Evolutionary conservation across 768 basidiomycete species (phyloP).

Genomic region (Termitomyces titanicus): DNA sequence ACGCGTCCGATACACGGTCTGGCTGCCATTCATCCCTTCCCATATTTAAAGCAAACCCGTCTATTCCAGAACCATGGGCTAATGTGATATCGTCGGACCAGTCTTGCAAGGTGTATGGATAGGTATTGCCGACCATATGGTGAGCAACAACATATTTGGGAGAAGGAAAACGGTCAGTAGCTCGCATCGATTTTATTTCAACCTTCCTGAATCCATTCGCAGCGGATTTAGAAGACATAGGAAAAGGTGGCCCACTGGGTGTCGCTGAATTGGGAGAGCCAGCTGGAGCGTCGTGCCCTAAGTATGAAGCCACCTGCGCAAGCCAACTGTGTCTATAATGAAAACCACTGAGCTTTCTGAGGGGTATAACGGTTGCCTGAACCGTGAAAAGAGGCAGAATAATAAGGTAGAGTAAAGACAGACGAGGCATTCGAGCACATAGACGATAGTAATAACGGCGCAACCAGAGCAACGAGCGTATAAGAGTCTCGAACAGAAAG

Average conservation of each 20-base stretch:
- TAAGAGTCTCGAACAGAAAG: not conserved
- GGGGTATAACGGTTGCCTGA: conserved; percentile 8
- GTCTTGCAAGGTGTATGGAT: conserved; percentile 49
- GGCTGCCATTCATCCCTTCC: conserved; percentile 64
- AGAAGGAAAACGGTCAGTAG: conserved; percentile 10
- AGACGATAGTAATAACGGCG: not conserved
- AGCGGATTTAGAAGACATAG: not conserved
- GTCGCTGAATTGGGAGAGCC: not conserved
- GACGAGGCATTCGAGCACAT: not conserved
- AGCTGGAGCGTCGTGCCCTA: not conserved
- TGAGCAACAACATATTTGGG: conserved; percentile 54
- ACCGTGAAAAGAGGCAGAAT: conserved; percentile 5
- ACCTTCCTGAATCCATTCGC: not conserved
- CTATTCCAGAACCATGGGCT: conserved; percentile 57
- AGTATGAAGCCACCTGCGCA: not conserved
- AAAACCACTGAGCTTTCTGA: not conserved
- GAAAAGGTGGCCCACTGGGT: not conserved
- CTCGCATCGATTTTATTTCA: not conserved
- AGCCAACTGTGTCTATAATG: not conserved
- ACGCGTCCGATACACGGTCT: conserved; percentile 61
- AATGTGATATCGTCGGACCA: conserved; percentile 51
- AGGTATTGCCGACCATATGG: conserved; percentile 66
- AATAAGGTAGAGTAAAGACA: conserved; percentile 7
- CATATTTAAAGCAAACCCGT: conserved; percentile 70
- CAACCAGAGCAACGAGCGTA: conserved; percentile 8